Conservation (phyloP, 495 filamentous ascomycete species). For the Xylaria grammica region DNA sequence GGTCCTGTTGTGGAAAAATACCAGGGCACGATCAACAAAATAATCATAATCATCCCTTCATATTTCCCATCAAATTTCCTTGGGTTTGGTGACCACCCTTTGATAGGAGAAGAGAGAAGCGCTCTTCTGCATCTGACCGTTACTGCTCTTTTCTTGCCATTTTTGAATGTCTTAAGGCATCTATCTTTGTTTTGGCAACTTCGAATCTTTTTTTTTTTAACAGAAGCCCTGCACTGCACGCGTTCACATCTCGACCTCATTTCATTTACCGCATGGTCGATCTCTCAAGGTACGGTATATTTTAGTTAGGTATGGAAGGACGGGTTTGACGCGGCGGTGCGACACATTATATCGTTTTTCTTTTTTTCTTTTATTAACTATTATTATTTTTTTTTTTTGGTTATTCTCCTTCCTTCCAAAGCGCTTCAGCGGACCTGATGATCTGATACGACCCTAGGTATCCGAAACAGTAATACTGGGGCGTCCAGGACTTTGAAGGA, state of each 20-base stretch:
- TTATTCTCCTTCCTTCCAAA: neutral
- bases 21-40: constrained; percentile 13
- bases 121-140: neutral
- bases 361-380: too few species aligned
- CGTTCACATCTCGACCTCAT: neutral
- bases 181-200: neutral
- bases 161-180: neutral
- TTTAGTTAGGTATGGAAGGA: neutral
- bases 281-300: neutral
- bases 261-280: neutral
- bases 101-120: neutral
- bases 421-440: neutral
- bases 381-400: neutral
- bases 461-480: constrained; percentile 13
- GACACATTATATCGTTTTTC: constrained; percentile 10
- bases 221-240: neutral
- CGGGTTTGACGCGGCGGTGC: neutral
- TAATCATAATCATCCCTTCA: constrained; percentile 12
- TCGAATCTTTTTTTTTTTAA: neutral
- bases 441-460: neutral
- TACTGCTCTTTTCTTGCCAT: neutral
- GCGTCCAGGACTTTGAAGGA: constrained; percentile 9
- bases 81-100: neutral
- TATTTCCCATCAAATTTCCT: constrained; percentile 4
- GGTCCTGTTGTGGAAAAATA: neutral